phyloP scores from a whole-genome alignment of 2,329 filamentous ascomycete species.

The Ophiostoma ulmi region DNA sequence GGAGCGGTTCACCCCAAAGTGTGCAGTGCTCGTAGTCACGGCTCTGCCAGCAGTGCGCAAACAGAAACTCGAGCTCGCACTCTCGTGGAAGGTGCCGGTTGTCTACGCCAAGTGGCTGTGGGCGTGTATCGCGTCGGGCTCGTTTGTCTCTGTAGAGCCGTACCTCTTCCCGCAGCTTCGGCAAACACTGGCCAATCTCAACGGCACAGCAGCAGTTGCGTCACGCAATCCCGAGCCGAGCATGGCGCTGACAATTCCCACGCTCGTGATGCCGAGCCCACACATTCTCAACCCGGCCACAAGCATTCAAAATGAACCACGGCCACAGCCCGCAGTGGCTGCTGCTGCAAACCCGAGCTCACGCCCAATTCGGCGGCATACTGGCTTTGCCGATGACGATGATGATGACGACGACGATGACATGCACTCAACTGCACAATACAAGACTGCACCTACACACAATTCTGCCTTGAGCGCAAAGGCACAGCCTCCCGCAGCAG shows the following conservation, averaged over 20 bases:
- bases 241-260: conserved; percentile 24
- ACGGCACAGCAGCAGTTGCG: conserved; percentile 16
- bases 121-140: conserved; percentile 63
- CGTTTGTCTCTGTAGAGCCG: conserved; percentile 41
- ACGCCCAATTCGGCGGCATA: not conserved
- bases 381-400: not conserved
- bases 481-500: not conserved
- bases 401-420: conserved; percentile 9
- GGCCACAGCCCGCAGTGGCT: not conserved
- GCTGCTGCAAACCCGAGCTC: not conserved
- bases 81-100: conserved; percentile 72
- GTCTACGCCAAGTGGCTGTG: conserved; percentile 80
- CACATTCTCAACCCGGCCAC: conserved; percentile 6
- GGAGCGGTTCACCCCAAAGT: conserved; percentile 65
- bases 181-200: conserved; percentile 29
- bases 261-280: conserved; percentile 22
- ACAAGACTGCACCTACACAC: conserved; percentile 38
- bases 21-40: conserved; percentile 74
- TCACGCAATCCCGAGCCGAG: conserved; percentile 22
- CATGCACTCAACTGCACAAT: conserved; percentile 27
- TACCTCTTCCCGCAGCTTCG: conserved; percentile 47
- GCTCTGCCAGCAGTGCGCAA: conserved; percentile 51
- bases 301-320: not conserved
- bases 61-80: conserved; percentile 75
- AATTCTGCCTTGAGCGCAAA: conserved; percentile 28